A percentile compares a stretch with the other conserved stretches of the same genome.
Conservation (phyloP, 176 grass and related monocot genomes). For the Lolium multiflorum region DNA sequence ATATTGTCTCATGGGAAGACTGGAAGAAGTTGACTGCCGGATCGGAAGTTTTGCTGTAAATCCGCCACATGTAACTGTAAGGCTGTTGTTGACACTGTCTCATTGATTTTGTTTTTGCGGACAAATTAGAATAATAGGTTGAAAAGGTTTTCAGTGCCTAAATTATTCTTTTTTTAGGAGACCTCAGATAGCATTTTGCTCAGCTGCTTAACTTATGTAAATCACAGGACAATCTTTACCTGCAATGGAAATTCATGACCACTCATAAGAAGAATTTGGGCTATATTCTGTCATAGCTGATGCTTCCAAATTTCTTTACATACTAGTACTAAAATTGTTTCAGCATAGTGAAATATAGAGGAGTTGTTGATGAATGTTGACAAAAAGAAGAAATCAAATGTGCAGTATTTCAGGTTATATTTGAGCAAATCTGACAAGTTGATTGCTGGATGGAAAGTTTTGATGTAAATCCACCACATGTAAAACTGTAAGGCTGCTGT, state of each 20-base stretch:
- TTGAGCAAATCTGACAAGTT: slow-evolving; percentile 19
- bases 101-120: slow-evolving; percentile 25
- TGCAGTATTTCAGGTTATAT: neutral
- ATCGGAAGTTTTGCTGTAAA: slow-evolving; percentile 49
- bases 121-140: slow-evolving; percentile 35
- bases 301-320: slow-evolving; percentile 17
- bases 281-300: slow-evolving; percentile 4
- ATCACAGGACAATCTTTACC: slow-evolving; percentile 20
- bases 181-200: slow-evolving; percentile 24
- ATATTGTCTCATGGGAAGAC: slow-evolving; percentile 61
- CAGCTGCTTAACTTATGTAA: slow-evolving; percentile 35
- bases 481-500: slow-evolving; percentile 56
- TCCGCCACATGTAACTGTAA: slow-evolving; percentile 52
- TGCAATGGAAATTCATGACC: slow-evolving; percentile 15
- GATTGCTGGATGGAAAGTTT: slow-evolving; percentile 32
- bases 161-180: slow-evolving; percentile 17
- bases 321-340: neutral
- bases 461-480: slow-evolving; percentile 50
- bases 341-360: neutral
- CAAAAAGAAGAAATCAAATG: neutral
- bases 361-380: neutral
- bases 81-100: slow-evolving; percentile 49
- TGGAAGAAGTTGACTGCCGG: slow-evolving; percentile 45
- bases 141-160: slow-evolving; percentile 36
- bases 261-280: slow-evolving; percentile 18